These are phyloP conservation scores for Proliferodiscus dingleyae DNA, from an alignment of 2,329 filamentous ascomycete species.

Conservation along the genomic window DNA sequence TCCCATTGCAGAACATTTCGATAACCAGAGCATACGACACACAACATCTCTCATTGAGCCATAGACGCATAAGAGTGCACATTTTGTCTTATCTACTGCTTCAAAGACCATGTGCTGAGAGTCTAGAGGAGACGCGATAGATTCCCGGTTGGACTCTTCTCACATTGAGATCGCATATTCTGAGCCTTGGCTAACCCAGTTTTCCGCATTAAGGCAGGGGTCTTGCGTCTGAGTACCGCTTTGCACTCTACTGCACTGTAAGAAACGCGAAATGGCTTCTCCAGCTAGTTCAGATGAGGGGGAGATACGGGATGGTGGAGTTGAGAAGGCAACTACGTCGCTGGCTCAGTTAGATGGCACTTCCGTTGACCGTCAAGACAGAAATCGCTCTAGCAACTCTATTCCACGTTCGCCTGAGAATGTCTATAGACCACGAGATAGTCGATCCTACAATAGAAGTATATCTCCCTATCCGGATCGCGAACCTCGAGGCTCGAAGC, in stretches of 20 bases:
- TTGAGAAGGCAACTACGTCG: conserved; percentile 88
- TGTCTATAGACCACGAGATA: conserved; percentile 41
- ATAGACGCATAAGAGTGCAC: neutral
- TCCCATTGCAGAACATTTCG: neutral
- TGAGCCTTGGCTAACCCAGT: conserved; percentile 35
- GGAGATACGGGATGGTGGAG: conserved; percentile 74
- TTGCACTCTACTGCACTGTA: neutral
- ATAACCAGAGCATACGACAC: neutral
- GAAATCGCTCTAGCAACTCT: conserved; percentile 50
- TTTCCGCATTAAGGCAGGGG: conserved; percentile 30
- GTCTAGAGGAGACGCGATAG: conserved; percentile 30
- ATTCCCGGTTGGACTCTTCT: conserved; percentile 36
- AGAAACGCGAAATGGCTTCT: conserved; percentile 39
- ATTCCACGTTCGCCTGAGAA: conserved; percentile 34
- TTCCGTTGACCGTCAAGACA: conserved; percentile 90
- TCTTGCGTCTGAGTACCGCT: conserved; percentile 27
- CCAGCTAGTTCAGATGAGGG: conserved; percentile 74
- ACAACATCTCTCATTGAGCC: neutral
- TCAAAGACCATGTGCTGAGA: conserved; percentile 28
- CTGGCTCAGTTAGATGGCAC: conserved; percentile 68
- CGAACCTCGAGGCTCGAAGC: conserved; percentile 55
- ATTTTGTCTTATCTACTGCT: neutral
- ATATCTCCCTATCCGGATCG: conserved; percentile 48
- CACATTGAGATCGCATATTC: conserved; percentile 30
- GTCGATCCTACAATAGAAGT: conserved; percentile 42